phyloP scores from a whole-genome alignment of 345 rosid species.

The Sisymbrium irio region DNA sequence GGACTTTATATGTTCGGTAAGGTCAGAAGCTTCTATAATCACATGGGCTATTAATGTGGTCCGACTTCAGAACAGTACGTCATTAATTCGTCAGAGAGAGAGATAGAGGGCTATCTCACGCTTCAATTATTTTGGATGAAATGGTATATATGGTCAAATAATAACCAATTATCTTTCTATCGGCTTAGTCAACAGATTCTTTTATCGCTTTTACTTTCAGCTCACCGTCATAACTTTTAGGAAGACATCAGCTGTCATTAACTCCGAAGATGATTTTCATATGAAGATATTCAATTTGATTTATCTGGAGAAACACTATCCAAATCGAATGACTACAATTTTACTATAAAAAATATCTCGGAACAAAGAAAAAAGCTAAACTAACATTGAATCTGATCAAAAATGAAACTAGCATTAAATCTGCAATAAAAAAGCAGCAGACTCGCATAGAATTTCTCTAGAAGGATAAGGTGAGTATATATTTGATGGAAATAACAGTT shows the following conservation, averaged over 20 bases:
- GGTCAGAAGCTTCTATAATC: constrained; percentile 12
- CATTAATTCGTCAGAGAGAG: constrained; percentile 7
- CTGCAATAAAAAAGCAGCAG: too few species aligned
- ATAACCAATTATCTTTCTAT: neutral
- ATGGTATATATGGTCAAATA: neutral
- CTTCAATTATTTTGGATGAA: neutral
- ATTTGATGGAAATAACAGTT: too few species aligned
- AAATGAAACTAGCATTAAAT: too few species aligned
- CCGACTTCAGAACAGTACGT: neutral
- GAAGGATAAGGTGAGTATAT: too few species aligned
- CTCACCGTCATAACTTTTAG: neutral
- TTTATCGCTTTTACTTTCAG: neutral
- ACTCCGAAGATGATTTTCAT: too few species aligned
- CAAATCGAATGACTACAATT: too few species aligned
- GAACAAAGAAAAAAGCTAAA: too few species aligned
- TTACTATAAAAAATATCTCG: too few species aligned
- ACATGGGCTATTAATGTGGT: constrained; percentile 11
- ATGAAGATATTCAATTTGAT: too few species aligned
- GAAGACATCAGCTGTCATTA: neutral
- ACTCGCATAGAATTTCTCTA: too few species aligned
- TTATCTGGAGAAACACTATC: too few species aligned
- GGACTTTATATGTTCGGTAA: constrained; percentile 10
- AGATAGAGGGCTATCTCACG: neutral
- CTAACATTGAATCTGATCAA: too few species aligned
- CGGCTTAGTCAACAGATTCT: neutral